Evolutionary conservation across 352 stramenopile genomes (phyloP).

Genomic region (Globisporangium nunn): DNA sequence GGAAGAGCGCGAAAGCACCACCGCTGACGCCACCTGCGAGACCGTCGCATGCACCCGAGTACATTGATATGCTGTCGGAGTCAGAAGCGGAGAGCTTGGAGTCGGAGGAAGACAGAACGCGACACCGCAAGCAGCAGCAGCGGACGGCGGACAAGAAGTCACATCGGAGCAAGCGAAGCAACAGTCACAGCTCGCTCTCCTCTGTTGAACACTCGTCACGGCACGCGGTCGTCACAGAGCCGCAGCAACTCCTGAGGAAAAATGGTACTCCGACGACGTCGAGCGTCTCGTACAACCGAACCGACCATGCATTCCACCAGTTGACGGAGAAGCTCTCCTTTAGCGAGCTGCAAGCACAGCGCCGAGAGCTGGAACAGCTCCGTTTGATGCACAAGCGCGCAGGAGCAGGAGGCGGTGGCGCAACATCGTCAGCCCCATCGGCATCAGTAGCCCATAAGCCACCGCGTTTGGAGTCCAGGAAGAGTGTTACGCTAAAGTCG

Average conservation of each 20-base stretch:
- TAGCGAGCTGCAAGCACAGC: slow-evolving; percentile 18
- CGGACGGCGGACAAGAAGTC: background rate
- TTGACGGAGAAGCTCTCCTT: slow-evolving; percentile 15
- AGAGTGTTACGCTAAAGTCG: slow-evolving; percentile 7
- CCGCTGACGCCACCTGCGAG: background rate
- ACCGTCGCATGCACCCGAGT: background rate
- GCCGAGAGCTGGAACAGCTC: slow-evolving; percentile 10
- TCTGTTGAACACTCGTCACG: background rate
- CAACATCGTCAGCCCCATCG: background rate
- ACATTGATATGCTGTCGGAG: slow-evolving; percentile 5
- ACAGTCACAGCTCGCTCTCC: background rate
- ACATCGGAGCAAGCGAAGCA: background rate
- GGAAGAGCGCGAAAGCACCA: background rate
- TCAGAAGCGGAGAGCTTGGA: background rate
- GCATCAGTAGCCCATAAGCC: background rate
- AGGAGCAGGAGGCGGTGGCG: background rate
- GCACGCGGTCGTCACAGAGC: background rate
- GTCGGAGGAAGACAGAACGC: background rate
- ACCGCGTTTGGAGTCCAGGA: slow-evolving; percentile 6
- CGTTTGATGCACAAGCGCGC: slow-evolving; percentile 24
- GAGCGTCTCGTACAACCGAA: background rate
- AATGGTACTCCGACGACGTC: background rate
- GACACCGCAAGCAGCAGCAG: slow-evolving; percentile 2
- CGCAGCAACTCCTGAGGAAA: background rate
- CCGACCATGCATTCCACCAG: slow-evolving; percentile 1